Base-by-base conservation (phyloP, 2,329 filamentous ascomycete species). In the Diaporthe humulicola region DNA sequence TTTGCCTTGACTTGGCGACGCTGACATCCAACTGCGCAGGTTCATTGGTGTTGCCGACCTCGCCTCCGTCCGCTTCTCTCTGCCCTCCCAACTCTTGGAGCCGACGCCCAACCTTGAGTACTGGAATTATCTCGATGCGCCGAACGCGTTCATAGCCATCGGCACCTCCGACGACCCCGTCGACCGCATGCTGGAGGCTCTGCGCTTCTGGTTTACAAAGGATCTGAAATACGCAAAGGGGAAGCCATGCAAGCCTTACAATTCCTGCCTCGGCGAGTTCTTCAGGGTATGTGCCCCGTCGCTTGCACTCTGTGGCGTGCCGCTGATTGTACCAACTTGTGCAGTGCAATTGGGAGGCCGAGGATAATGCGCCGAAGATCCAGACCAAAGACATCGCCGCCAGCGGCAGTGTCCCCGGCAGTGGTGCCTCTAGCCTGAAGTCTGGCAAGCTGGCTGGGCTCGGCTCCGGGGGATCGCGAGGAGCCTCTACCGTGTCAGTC, bases 221-320 rank as follows among this genome's bases (percentile, higher is more conserved):
- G 97, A 99, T 84, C 84, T 99, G 84, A 99, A 99, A 90, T 99
- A 98, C 81, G 95, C 97, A 83, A 98, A 98, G 87, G 96, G 96
- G 75, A 98, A 96, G 87, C 97, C 97, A 57, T 98, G 96, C 91
- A 99, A 99, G 85, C 97, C 97, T 15, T 99, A 99, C 87, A 99
- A 99, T 85, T 98, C 96, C 64, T 96, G 95, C 48, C 86, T 99
- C 69, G 97, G 97, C 77, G 97, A 99, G 86, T 99, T 99, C 86
- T 99, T 99, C 86, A 91, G 95, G 86, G 94, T 96, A 87, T 81
- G 92, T 86, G 52, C 33, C 70, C 17, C 10, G 25, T n/a, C 36
- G 25, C 19, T 38, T 22, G 28, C 70, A 1, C 17, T 61, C 25
- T 14, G 60, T 33, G 71, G 75, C 45, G 50, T 38, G 25, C 50